Evolutionary conservation across 2,329 filamentous ascomycete species (phyloP), one percentile per base, ranked within the genome.

Genomic region (Lasiodiplodia sp.): DNA sequence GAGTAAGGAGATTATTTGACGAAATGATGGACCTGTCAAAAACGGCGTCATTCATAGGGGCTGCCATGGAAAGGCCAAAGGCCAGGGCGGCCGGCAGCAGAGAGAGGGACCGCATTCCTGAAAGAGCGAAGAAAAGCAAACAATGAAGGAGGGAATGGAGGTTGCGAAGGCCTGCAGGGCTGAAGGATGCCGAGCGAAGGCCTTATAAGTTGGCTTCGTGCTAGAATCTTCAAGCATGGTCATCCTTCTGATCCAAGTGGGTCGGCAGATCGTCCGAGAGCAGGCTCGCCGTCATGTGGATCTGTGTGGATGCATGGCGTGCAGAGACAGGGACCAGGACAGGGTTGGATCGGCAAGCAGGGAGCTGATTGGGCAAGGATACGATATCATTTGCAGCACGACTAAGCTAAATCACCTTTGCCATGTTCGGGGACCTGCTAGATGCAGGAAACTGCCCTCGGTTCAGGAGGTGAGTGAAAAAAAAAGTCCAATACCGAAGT

Each of bases 181-280:
- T 52, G 44, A 25, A 25, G 49, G 28, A 18, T 25, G n/a, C 12
- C 18, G 31, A 25, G 12, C 28, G 37, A 64, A 63, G 4, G 23
- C 23, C 25, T 52, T 64, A 52, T 64, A 64, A 47, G 18, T 8
- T 38, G 38, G 38, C 10, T 7, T 21, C 21, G 25, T 31, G 57
- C 18, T 16, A 10, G 31, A 40, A 25, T 40, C 37, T 40, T 21
- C 28, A 44, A 34, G 5, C 23, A 44, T 14, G 44, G 58, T 10
- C 18, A 49, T 31, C 16, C 12, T 34, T 63, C 4, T 28, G 16
- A 28, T 12, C 8, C 4, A 11, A 14, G 60, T 64, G 60, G 12
- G 60, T 25, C 44, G 60, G 44, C 28, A 52, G 47, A 64, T 52
- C 28, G 12, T 52, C 60, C 47, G 55, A 52, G 44, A 52, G 44